Conservation (phyloP, 805 yeast genomes). For the Jamesozyma jinghongensis region DNA sequence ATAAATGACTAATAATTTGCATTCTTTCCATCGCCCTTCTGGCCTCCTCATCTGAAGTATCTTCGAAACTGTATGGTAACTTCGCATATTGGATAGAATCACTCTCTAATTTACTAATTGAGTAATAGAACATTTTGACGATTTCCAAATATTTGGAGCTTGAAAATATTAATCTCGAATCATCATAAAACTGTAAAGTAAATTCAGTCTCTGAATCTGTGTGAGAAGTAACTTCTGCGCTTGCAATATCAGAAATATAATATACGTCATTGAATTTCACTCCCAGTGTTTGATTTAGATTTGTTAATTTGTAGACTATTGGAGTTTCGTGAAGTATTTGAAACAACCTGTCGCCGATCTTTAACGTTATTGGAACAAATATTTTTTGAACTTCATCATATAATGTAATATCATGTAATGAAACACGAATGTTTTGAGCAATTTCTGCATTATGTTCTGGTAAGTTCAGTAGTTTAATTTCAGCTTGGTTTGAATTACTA, state of each 20-base stretch:
- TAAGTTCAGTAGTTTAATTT: constrained; percentile 36
- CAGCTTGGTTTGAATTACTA: constrained; percentile 34
- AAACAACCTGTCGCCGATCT: constrained; percentile 56
- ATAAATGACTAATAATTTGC: constrained; percentile 46
- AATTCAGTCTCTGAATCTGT: constrained; percentile 43
- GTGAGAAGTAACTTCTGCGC: constrained; percentile 31
- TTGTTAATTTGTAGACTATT: constrained; percentile 28
- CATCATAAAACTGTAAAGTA: constrained; percentile 33
- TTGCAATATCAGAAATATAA: constrained; percentile 32
- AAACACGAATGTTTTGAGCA: constrained; percentile 39
- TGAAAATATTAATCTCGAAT: constrained; percentile 31
- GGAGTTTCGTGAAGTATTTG: constrained; percentile 43
- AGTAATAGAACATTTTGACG: constrained; percentile 55
- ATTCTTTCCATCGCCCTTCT: constrained; percentile 22
- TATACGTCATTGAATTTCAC: constrained; percentile 35
- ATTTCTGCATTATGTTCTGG: constrained; percentile 32
- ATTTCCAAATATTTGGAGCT: constrained; percentile 48
- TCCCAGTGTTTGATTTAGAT: constrained; percentile 21
- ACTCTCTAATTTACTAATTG: constrained; percentile 43
- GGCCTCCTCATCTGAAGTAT: constrained; percentile 5
- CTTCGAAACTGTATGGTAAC: background rate
- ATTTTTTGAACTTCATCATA: constrained; percentile 39
- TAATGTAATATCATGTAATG: constrained; percentile 41
- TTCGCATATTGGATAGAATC: constrained; percentile 14
- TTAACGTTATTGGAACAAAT: constrained; percentile 49